Evolutionary conservation across 2,329 filamentous ascomycete species (phyloP), one percentile per base, ranked within the genome.

Genomic region (Alternaria sp.): DNA sequence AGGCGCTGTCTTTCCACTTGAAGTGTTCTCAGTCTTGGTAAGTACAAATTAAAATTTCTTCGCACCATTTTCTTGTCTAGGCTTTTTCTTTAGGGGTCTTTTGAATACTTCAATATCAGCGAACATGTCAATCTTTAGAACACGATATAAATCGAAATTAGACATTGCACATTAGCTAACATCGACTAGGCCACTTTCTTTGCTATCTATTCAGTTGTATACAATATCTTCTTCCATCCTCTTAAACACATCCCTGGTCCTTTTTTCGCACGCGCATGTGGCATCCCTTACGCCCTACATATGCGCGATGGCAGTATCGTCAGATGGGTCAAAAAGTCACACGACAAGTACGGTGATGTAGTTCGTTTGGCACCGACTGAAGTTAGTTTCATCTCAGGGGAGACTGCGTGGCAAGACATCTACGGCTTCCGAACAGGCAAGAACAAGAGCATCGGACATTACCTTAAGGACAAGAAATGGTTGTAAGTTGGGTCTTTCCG

Each of bases 221-320:
- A 82, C 68, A 78, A 77, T 56, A 61, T 79, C 18, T 82, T 75
- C 64, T 80, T 84, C 58, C 79, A 82, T 38, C 81, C 82, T 4
- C 73, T 84, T 0, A 67, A 73, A 22, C 77, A 79, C 46, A 80
- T 80, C 28, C 82, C 82, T 2, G 83, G 82, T 0, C 81, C 83
- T 3, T 72, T 73, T 20, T 57, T 77, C 4, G 70, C 74, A 27
- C 69, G 76, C 20, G 69, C 73, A 4, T 72, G 74, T 5, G 66
- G 71, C 14, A 55, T 80, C 6, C 77, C 78, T 1, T 78, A 79
- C 50, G 67, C 66, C 16, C 45, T 71, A 16, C 67, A 64, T 32
- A 60, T 71, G 11, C 60, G 73, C 2, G 68, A 63, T 9, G 80
- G 80, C 10, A 59, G 41, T 2, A 70, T 75, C 16, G 28, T 66